Percentiles rank a stretch among this genome's conserved stretches.
Conservation (phyloP, 2,329 filamentous ascomycete species). For the Chrysoporthe cubensis region DNA sequence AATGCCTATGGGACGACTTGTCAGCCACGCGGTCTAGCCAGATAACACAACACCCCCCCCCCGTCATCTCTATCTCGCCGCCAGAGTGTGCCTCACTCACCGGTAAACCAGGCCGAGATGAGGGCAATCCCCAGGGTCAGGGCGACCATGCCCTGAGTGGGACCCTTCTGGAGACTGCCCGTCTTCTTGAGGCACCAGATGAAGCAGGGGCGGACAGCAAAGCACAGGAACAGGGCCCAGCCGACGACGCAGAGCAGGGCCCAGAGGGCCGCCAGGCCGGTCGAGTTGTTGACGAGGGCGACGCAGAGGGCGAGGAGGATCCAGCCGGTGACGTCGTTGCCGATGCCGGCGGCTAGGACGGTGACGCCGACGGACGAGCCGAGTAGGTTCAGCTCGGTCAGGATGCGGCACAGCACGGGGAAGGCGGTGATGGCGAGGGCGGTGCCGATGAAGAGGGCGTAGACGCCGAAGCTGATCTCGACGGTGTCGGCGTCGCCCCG, state of each 20-base stretch:
- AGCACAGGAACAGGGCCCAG: constrained; percentile 77
- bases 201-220: constrained; percentile 73
- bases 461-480: constrained; percentile 55
- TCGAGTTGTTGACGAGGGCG: constrained; percentile 85
- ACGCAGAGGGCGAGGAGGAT: constrained; percentile 91
- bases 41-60: too few relatives aligned
- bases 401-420: constrained; percentile 89
- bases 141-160: constrained; percentile 81
- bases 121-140: constrained; percentile 81
- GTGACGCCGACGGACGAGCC: constrained; percentile 84
- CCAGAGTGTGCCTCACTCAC: constrained; percentile 19
- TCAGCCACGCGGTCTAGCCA: too few relatives aligned
- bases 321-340: constrained; percentile 92
- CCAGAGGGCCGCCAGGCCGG: constrained; percentile 81
- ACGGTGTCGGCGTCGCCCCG: constrained; percentile 45
- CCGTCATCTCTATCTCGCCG: too few relatives aligned
- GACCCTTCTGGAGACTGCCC: constrained; percentile 83
- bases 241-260: constrained; percentile 77
- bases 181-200: constrained; percentile 73
- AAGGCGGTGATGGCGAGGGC: constrained; percentile 92
- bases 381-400: constrained; percentile 88
- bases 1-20: constrained; percentile 51
- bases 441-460: constrained; percentile 81
- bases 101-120: constrained; percentile 82
- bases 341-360: constrained; percentile 86